Evolutionary conservation across 129 eudicot species (phyloP).

Genomic region (Heracleum sosnowskyi): DNA sequence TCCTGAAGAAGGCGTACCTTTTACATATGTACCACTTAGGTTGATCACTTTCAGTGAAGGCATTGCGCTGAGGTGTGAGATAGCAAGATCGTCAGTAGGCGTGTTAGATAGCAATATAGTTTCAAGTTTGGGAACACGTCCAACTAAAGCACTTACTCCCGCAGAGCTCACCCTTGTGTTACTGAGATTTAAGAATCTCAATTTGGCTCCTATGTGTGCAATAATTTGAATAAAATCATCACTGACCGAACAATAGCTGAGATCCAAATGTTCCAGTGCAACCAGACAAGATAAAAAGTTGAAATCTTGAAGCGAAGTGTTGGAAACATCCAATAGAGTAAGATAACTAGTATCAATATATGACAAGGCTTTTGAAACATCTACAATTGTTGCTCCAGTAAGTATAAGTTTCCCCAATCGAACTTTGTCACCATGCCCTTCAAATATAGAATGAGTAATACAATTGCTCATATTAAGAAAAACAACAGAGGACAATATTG

Average conservation of each 20-base stretch:
- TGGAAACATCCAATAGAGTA: constrained; percentile 52
- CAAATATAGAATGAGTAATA: constrained; percentile 46
- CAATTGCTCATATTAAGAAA: constrained; percentile 87
- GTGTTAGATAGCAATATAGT: constrained; percentile 51
- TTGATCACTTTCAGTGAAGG: constrained; percentile 58
- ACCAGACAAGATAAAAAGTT: constrained; percentile 44
- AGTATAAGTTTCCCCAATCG: constrained; percentile 42
- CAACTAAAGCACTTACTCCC: constrained; percentile 63
- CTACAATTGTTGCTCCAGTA: constrained; percentile 45
- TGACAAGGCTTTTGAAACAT: constrained; percentile 41
- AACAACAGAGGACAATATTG: constrained; percentile 38
- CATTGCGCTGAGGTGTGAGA: constrained; percentile 60
- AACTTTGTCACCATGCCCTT: constrained; percentile 46
- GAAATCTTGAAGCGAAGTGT: constrained; percentile 41
- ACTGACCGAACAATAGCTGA: constrained; percentile 39
- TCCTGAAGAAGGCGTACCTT: constrained; percentile 40
- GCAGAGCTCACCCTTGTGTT: constrained; percentile 62
- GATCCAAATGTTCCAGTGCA: constrained; percentile 53
- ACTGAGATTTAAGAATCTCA: constrained; percentile 56
- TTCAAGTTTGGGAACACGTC: constrained; percentile 72
- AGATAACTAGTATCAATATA: constrained; percentile 42
- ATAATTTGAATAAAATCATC: constrained; percentile 52
- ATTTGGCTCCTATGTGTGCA: constrained; percentile 48
- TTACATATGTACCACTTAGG: constrained; percentile 54
- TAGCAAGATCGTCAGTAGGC: constrained; percentile 53